Base-by-base conservation (phyloP, 129 eudicot genomes). In the Pittosporum tobira region DNA sequence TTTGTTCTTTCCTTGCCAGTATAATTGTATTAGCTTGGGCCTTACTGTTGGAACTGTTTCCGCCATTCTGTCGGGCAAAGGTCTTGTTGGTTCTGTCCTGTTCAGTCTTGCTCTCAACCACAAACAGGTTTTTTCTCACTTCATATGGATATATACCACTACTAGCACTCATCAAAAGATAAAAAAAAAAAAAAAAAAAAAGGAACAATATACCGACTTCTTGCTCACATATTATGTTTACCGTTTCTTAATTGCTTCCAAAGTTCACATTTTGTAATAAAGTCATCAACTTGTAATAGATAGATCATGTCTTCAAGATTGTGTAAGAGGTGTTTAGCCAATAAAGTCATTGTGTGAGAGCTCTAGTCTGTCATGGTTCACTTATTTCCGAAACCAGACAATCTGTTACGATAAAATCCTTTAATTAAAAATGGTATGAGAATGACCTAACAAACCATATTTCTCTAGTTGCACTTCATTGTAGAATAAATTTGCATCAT, bases 11-110 rank as follows among this genome's bases (percentile, higher is more conserved):
- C 34, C n/a, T 34, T 34, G 13, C 61, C 85, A 86, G 99, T 86
- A 71, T 25, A 91, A 91, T 50, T 91, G 99, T 70, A 91, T 91
- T 67, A 87, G 99, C 71, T 68, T 83, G 84, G 96, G 99, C 44
- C 67, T 82, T 52, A 74, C 81, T 55, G 57, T 73, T 25, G 88
- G 76, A n/a, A 84, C 88, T 59, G 73, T 74, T 48, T 79, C 84
- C 13, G 81, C 88, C 16, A 65, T 82, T 42, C 50, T 82, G 14
- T 77, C 84, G 18, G 62, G 65, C 54, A 67, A 73, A 68, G 88
- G 78, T 37, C 58, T 82, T 58, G 61, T 78, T 31, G 88, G 81
- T 27, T 77, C 84, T 58, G 47, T 73, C 26, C 59, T 82, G 53
- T 82, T 77, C 62, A 28, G 71, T 65, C 76, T 74, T 46, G 81